A percentile compares a stretch with the other conserved stretches of the same genome.
phyloP scores from a whole-genome alignment of 768 basidiomycete genomes.

The Leccinum pellstonianum region DNA sequence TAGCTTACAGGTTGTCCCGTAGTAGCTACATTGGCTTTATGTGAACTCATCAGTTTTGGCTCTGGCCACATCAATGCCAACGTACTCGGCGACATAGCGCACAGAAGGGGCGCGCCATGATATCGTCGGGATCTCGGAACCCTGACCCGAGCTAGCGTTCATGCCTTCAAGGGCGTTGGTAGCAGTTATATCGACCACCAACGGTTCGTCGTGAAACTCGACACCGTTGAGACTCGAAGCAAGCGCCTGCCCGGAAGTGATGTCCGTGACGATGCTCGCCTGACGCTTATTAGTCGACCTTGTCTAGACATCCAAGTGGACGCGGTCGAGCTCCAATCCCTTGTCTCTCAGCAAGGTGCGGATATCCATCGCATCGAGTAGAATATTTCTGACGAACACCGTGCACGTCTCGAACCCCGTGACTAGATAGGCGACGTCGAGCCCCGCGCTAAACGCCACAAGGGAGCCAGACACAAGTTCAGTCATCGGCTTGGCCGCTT shows the following conservation, averaged over 20 bases:
- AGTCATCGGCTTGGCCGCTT: slow-evolving; percentile 32
- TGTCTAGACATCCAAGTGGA: slow-evolving; percentile 36
- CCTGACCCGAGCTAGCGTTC: no score
- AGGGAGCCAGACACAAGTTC: slow-evolving; percentile 47
- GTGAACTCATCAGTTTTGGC: no score
- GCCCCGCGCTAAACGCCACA: slow-evolving; percentile 51
- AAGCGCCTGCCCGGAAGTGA: slow-evolving; percentile 41
- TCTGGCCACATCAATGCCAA: no score
- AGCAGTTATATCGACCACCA: no score
- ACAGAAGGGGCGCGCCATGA: no score
- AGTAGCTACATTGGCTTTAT: no score
- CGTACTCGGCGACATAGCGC: no score
- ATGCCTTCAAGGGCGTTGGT: no score
- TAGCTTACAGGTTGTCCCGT: no score
- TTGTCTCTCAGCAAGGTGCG: slow-evolving; percentile 42
- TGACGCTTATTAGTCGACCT: slow-evolving; percentile 33
- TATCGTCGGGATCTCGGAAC: no score
- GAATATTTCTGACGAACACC: slow-evolving; percentile 47
- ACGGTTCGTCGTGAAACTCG: slow-evolving; percentile 39
- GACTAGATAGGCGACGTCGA: slow-evolving; percentile 42
- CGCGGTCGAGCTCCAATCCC: slow-evolving; percentile 36
- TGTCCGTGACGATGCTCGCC: slow-evolving; percentile 44
- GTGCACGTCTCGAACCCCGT: slow-evolving; percentile 54
- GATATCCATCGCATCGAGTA: slow-evolving; percentile 40
- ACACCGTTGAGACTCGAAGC: slow-evolving; percentile 46